Conservation (phyloP, 352 stramenopile genomes). For the Globisporangium takayamanum region DNA sequence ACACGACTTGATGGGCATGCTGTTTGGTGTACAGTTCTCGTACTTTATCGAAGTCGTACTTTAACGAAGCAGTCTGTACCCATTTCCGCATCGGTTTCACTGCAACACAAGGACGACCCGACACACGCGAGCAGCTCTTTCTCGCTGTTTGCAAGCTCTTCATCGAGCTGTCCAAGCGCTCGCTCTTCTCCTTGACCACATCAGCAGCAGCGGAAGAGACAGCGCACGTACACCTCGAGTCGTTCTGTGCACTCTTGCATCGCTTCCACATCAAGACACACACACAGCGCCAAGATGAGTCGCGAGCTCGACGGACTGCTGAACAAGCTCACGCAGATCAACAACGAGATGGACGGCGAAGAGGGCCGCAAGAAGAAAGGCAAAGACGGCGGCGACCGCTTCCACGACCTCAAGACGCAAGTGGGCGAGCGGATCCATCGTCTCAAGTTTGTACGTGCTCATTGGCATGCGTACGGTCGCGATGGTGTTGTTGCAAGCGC, state of each 20-base stretch:
- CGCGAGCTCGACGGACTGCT: slow-evolving; percentile 73
- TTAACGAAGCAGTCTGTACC: slow-evolving; percentile 1
- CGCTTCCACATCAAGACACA: neutral
- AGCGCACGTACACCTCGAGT: neutral
- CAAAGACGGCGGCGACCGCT: slow-evolving; percentile 58
- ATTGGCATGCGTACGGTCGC: neutral
- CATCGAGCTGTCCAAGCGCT: neutral
- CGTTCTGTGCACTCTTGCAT: neutral
- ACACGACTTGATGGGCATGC: neutral
- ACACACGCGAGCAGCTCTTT: neutral
- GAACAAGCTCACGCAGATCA: slow-evolving; percentile 67
- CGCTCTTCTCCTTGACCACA: neutral
- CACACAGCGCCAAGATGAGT: slow-evolving; percentile 30
- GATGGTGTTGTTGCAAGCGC: too few relatives aligned
- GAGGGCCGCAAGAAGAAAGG: slow-evolving; percentile 64
- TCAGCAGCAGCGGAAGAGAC: neutral
- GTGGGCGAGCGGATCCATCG: slow-evolving; percentile 71
- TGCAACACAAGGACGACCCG: too few relatives aligned
- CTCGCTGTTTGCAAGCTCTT: neutral
- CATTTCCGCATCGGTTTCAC: slow-evolving; percentile 10
- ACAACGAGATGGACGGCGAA: slow-evolving; percentile 73
- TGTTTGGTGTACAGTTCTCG: neutral
- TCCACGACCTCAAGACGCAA: slow-evolving; percentile 78
- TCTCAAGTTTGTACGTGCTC: slow-evolving; percentile 56
- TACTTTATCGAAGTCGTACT: slow-evolving; percentile 3